phyloP scores from a whole-genome alignment of 805 yeast species.

The Cyberlindnera japonica region DNA sequence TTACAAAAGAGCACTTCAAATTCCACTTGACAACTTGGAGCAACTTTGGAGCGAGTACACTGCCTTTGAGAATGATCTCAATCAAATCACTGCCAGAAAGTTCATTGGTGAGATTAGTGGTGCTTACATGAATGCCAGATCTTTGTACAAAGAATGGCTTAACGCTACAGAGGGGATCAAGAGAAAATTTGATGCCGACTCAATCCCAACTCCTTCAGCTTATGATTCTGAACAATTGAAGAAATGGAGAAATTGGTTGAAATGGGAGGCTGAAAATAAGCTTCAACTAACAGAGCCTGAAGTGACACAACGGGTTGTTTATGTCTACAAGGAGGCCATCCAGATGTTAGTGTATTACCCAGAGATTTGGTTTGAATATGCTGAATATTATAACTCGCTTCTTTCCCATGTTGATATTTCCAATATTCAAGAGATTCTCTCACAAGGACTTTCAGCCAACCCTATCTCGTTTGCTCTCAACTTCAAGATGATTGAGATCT shows the following conservation, averaged over 20 bases:
- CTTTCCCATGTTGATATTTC: slow-evolving; percentile 11
- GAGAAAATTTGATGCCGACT: slow-evolving; percentile 34
- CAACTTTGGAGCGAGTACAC: slow-evolving; percentile 78
- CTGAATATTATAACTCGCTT: slow-evolving; percentile 31
- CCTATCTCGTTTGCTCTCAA: slow-evolving; percentile 67
- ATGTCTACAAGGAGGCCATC: slow-evolving; percentile 69
- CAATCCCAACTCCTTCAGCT: slow-evolving; percentile 28
- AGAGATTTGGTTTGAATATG: slow-evolving; percentile 71
- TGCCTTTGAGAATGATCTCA: slow-evolving; percentile 75
- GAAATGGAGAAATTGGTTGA: slow-evolving; percentile 71
- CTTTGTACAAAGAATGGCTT: slow-evolving; percentile 68
- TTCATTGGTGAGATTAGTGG: slow-evolving; percentile 78
- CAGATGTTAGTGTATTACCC: slow-evolving; percentile 61
- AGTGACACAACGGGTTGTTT: slow-evolving; percentile 55
- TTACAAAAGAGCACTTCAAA: slow-evolving; percentile 62
- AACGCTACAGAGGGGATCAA: slow-evolving; percentile 49
- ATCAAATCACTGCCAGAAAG: slow-evolving; percentile 75
- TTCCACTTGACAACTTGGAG: slow-evolving; percentile 77
- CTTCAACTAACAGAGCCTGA: slow-evolving; percentile 51
- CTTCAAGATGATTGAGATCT: slow-evolving; percentile 63
- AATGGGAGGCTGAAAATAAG: slow-evolving; percentile 73
- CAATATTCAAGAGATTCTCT: slow-evolving; percentile 41
- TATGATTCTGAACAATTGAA: slow-evolving; percentile 37
- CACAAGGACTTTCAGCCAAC: slow-evolving; percentile 56
- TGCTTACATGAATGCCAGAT: slow-evolving; percentile 82